Conservation (phyloP, 768 basidiomycete species). For the Rhodotorula toruloides region DNA sequence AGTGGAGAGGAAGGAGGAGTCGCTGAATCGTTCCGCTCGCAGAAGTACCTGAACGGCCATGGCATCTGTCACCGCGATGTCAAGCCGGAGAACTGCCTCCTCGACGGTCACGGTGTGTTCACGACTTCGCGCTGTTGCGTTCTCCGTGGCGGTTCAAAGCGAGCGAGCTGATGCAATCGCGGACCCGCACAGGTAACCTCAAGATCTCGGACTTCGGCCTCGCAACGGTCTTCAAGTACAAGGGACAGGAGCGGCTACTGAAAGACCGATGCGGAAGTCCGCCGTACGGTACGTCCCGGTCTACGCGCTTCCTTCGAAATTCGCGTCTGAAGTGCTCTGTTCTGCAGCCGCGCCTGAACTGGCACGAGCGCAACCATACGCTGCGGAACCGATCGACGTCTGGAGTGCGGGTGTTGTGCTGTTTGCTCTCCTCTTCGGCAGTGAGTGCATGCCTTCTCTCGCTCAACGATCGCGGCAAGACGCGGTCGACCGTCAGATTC, state of each 20-base stretch:
- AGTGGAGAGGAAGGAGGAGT: too few relatives aligned
- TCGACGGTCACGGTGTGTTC: conserved; percentile 64
- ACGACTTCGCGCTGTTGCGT: background rate
- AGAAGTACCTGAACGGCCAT: conserved; percentile 79
- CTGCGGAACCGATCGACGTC: conserved; percentile 87
- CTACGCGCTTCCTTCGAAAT: background rate
- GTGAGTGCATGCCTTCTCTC: conserved; percentile 50
- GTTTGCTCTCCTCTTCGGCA: conserved; percentile 82
- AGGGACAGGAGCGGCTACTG: conserved; percentile 70
- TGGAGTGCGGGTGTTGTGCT: conserved; percentile 96
- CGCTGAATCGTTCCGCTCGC: background rate
- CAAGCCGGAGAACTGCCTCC: conserved; percentile 90
- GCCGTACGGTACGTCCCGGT: conserved; percentile 56
- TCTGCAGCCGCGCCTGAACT: conserved; percentile 74
- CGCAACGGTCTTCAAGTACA: conserved; percentile 80
- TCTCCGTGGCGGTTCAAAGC: background rate
- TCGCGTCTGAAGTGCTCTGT: background rate
- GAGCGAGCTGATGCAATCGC: background rate
- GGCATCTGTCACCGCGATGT: conserved; percentile 95
- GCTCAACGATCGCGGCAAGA: too few relatives aligned
- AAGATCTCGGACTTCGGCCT: conserved; percentile 96
- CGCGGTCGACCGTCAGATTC: too few relatives aligned
- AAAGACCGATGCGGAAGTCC: conserved; percentile 83
- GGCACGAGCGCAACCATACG: conserved; percentile 62
- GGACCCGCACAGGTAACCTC: conserved; percentile 50